Conservation (phyloP, 2,329 filamentous ascomycete genomes). For the Ceratocystis harringtonii region DNA sequence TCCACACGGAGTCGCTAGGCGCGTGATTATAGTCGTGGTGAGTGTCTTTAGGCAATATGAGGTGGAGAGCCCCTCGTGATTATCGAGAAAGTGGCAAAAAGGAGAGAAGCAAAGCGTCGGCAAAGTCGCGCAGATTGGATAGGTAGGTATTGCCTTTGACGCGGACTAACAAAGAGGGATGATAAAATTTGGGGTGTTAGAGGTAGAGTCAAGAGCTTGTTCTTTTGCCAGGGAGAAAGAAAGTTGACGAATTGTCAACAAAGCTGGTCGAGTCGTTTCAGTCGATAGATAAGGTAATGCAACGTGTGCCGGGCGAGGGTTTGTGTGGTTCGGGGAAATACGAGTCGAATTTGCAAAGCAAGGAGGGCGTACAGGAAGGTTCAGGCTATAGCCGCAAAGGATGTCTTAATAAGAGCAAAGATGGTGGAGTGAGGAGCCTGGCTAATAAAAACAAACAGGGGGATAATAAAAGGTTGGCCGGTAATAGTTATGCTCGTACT, state of each 20-base stretch:
- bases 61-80: neutral
- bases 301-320: neutral
- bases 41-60: neutral
- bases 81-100: neutral
- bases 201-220: too few relatives aligned
- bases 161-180: too few relatives aligned
- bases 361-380: neutral
- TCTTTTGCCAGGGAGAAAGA: too few relatives aligned
- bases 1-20: slow-evolving; percentile 15
- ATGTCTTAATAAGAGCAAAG: neutral
- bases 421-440: neutral
- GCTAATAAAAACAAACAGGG: neutral
- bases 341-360: neutral
- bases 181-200: too few relatives aligned
- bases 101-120: too few relatives aligned
- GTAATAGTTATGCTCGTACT: neutral
- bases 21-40: neutral
- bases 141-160: too few relatives aligned
- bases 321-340: neutral
- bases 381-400: neutral
- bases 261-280: neutral
- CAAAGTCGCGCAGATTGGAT: too few relatives aligned
- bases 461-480: neutral
- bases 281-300: neutral
- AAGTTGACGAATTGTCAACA: too few relatives aligned